Evolutionary conservation across 179 eudicot genomes (phyloP).

Genomic region (Pouteria campechiana): DNA sequence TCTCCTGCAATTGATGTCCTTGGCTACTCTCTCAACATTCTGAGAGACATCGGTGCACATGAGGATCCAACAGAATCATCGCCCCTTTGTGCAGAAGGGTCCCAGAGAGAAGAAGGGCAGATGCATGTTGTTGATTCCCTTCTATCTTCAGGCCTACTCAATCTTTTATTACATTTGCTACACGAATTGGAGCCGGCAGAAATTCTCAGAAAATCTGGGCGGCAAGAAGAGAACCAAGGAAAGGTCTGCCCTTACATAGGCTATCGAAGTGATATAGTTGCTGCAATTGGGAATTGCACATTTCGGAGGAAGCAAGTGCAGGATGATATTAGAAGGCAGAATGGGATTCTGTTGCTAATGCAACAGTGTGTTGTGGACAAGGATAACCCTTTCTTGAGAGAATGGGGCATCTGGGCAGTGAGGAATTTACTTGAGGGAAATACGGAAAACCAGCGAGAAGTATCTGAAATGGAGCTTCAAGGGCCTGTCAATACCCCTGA

Average conservation of each 20-base stretch:
- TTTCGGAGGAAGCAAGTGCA: conserved; percentile 54
- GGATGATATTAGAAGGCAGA: conserved; percentile 54
- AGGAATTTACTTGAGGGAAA: conserved; percentile 62
- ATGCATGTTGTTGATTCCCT: conserved; percentile 26
- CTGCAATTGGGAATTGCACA: conserved; percentile 63
- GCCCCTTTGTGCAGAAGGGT: too few species aligned
- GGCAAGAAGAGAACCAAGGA: conserved; percentile 18
- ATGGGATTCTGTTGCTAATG: conserved; percentile 50
- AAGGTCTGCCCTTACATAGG: conserved; percentile 74
- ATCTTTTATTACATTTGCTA: conserved; percentile 48
- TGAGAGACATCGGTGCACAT: conserved; percentile 65
- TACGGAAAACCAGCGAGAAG: conserved; percentile 44
- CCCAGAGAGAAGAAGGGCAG: conserved; percentile 5
- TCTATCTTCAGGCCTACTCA: conserved; percentile 47
- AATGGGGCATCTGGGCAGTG: conserved; percentile 77
- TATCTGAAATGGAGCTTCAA: conserved; percentile 74
- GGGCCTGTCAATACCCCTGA: conserved; percentile 68
- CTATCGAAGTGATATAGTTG: conserved; percentile 67
- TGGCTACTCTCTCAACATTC: conserved; percentile 56
- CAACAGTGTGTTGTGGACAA: conserved; percentile 83
- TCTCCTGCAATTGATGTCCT: conserved; percentile 39
- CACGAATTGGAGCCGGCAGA: conserved; percentile 71
- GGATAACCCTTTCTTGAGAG: conserved; percentile 79
- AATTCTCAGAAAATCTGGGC: conserved; percentile 46
- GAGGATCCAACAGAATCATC: too few species aligned